Evolutionary conservation across 2,329 filamentous ascomycete species (phyloP).

Genomic region (Phaeosphaeria sp.): DNA sequence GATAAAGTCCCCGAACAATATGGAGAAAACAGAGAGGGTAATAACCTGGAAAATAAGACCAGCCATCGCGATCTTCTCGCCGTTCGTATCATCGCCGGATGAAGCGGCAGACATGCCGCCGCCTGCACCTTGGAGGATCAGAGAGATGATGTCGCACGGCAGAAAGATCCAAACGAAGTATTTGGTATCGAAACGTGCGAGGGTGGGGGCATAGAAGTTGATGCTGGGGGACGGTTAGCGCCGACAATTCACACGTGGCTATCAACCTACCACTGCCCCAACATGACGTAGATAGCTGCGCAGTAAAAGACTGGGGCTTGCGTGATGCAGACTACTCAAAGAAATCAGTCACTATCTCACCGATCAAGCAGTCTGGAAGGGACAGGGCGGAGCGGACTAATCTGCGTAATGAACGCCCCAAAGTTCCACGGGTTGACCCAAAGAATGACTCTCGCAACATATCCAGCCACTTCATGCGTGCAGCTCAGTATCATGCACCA

Average conservation of each 20-base stretch:
- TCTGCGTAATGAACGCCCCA: background rate
- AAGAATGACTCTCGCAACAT: background rate
- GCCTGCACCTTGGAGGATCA: background rate
- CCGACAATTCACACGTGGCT: no score
- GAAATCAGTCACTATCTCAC: background rate
- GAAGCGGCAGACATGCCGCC: background rate
- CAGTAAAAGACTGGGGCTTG: background rate
- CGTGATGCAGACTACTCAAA: background rate
- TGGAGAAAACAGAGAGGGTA: background rate
- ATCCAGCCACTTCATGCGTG: background rate
- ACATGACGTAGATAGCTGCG: background rate
- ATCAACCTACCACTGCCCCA: background rate
- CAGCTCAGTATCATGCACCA: background rate
- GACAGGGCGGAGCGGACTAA: no score
- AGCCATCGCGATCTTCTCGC: background rate
- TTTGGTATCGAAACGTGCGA: background rate
- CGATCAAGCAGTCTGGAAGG: no score
- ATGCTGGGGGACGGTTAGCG: background rate
- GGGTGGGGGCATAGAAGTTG: background rate
- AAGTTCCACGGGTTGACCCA: background rate
- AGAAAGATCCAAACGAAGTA: background rate
- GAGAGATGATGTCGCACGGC: background rate
- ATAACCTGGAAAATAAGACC: background rate
- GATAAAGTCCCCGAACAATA: background rate
- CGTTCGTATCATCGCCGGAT: background rate